Percentiles rank a stretch among this genome's conserved stretches.
phyloP scores from a whole-genome alignment of 148 eudicot species.

The Camellia lanceoleosa region DNA sequence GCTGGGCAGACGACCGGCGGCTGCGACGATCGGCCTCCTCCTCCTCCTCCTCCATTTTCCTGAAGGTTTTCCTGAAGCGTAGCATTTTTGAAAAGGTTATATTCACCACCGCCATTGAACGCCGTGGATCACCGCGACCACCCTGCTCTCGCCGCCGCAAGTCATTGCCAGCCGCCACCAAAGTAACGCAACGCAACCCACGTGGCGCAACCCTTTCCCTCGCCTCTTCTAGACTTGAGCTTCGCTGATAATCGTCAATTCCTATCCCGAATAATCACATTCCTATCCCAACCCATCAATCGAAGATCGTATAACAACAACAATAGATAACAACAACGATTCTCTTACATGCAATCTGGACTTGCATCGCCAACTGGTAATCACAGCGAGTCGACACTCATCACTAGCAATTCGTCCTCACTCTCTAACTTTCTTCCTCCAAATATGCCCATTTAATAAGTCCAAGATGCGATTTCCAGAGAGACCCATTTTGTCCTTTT shows the following conservation, averaged over 20 bases:
- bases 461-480: not conserved
- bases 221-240: no score
- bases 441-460: not conserved
- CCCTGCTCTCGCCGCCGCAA: not conserved
- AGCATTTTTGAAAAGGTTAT: not conserved
- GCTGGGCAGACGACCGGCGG: no score
- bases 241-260: not conserved
- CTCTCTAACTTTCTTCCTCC: not conserved
- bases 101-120: not conserved
- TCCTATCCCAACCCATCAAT: not conserved
- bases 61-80: no score
- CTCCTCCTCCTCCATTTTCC: no score
- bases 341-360: not conserved
- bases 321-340: not conserved
- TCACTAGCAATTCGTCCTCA: not conserved
- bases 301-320: not conserved
- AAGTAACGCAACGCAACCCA: not conserved
- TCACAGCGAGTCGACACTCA: not conserved
- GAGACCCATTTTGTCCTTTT: not conserved
- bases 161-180: not conserved
- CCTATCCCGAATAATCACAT: not conserved
- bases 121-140: not conserved
- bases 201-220: no score
- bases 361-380: not conserved
- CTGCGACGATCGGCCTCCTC: no score